Evolutionary conservation across 345 rosid species (phyloP), one percentile per base, ranked within the genome.

Genomic region (Cardamine chenopodiifolia): DNA sequence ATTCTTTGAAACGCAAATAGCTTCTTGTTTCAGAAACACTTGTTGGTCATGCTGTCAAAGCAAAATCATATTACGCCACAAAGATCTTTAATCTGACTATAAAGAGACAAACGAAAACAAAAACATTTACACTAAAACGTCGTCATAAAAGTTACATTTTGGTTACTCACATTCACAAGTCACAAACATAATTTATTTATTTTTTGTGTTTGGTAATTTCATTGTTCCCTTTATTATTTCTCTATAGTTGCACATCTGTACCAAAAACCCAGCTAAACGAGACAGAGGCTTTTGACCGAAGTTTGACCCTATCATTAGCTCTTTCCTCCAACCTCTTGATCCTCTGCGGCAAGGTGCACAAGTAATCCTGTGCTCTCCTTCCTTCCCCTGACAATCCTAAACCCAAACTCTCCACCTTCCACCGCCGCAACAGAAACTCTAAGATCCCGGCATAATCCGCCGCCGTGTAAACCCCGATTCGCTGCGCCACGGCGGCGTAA

Each of bases 261-360:
- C 82, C 78, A 8, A 79, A 83, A 53, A 86, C 72, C 90, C 85
- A 86, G 58, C 88, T 86, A 73, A 86, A 86, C 8, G 86, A 85
- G 19, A 60, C 68, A 26, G 74, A 12, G 4, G 73, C 40, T 62
- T 78, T 71, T 68, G 74, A 66, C 49, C 3, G 5, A 72, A 73
- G 69, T 64, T 83, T 77, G 35, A 76, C 72, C 58, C 82, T 57
- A 7, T 55, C 84, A 15, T 20, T 76, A 59, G 85, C 84, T 63
- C 86, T 78, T 78, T 86, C 88, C 70, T 84, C 88, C 62, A 84
- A 59, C 78, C 74, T 82, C 78, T 79, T 76, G 15, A 86, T 80
- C 71, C 83, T 79, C 18, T 74, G 80, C 61, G 85, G 81, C 20
- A 86, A 69, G 26, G 82, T 68, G 44, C 89, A 86, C 28, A 86